These are phyloP conservation scores for Raddia distichophylla DNA, from an alignment of 176 grass and related monocot genomes.

Conservation along the genomic window DNA sequence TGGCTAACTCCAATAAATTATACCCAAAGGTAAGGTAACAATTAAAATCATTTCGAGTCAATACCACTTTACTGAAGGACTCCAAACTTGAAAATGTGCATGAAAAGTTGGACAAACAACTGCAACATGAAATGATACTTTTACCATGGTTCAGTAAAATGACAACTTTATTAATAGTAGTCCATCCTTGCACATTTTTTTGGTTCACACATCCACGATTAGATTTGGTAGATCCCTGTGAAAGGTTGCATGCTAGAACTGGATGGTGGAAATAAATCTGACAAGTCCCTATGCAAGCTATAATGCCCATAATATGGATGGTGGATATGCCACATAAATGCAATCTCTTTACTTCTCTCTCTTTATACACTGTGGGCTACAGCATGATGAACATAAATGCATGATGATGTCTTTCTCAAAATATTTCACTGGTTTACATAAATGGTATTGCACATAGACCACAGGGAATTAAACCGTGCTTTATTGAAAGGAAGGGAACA, in stretches of 20 bases:
- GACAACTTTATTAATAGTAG: constrained; percentile 17
- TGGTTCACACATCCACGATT: background rate
- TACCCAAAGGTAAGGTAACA: constrained; percentile 3
- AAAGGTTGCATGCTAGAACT: background rate
- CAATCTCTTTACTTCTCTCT: constrained; percentile 9
- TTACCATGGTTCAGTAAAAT: background rate
- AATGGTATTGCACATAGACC: constrained; percentile 10
- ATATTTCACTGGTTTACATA: constrained; percentile 19
- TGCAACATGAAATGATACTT: background rate
- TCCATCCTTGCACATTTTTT: background rate
- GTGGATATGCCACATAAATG: constrained; percentile 27
- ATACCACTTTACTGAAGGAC: background rate
- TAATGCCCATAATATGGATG: background rate
- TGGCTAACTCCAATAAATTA: background rate
- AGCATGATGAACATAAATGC: background rate
- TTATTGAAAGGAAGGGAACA: constrained; percentile 24
- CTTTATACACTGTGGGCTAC: background rate
- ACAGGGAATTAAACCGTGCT: constrained; percentile 4
- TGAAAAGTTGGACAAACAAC: constrained; percentile 16
- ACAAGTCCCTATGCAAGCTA: constrained; percentile 12
- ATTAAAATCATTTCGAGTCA: background rate
- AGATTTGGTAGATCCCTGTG: constrained; percentile 10
- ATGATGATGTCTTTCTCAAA: constrained; percentile 19
- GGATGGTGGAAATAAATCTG: constrained; percentile 12
- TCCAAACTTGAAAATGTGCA: background rate